A percentile compares a stretch with the other conserved stretches of the same genome.
phyloP scores from a whole-genome alignment of 352 stramenopile species.

The Phytophthora lateralis region DNA sequence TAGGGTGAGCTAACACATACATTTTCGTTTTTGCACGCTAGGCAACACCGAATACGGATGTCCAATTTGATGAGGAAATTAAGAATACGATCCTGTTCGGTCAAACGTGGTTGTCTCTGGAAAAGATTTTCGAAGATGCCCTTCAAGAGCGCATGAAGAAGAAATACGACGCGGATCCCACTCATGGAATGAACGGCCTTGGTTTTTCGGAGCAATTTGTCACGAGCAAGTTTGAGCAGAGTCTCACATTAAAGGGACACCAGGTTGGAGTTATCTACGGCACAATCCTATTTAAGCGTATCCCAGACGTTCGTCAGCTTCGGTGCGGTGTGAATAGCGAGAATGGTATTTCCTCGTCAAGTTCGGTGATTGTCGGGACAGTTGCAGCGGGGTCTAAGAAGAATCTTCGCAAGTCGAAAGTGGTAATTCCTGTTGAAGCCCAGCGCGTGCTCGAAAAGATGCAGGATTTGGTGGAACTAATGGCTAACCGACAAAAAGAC shows the following conservation, averaged over 20 bases:
- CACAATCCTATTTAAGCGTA: conserved; percentile 90
- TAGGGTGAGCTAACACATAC: conserved; percentile 11
- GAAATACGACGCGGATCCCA: conserved; percentile 58
- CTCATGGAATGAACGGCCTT: conserved; percentile 48
- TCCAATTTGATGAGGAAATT: conserved; percentile 81
- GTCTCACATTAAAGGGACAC: conserved; percentile 86
- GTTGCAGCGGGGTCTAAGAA: conserved; percentile 63
- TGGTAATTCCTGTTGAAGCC: conserved; percentile 85
- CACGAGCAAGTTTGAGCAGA: conserved; percentile 88
- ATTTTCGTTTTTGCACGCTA: conserved; percentile 12
- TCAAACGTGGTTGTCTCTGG: conserved; percentile 87
- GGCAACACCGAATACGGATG: conserved; percentile 45
- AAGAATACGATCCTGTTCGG: conserved; percentile 88
- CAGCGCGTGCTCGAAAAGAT: conserved; percentile 90
- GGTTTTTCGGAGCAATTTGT: conserved; percentile 78
- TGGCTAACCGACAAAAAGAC: conserved; percentile 88
- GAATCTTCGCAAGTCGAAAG: conserved; percentile 67
- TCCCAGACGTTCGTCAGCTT: conserved; percentile 86
- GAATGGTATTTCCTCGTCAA: conserved; percentile 87
- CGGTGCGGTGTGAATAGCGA: conserved; percentile 89
- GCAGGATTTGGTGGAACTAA: conserved; percentile 87
- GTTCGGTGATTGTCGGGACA: conserved; percentile 84
- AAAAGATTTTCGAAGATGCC: conserved; percentile 91
- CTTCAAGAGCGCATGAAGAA: conserved; percentile 88
- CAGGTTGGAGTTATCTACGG: conserved; percentile 88